phyloP scores from a whole-genome alignment of 2,329 filamentous ascomycete species.

The Meredithiella fracta region DNA sequence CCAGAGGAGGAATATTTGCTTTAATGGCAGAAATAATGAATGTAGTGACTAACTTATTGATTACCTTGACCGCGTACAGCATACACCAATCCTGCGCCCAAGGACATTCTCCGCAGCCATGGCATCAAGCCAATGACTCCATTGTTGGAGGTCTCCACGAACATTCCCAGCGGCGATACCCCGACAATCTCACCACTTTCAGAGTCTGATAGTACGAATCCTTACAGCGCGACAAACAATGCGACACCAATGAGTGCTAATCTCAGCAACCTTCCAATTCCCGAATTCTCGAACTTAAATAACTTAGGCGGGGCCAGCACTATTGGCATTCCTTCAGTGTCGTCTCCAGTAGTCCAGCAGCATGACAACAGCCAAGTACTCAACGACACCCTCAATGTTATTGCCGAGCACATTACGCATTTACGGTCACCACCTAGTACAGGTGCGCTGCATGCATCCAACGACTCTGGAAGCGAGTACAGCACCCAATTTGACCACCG shows the following conservation, averaged over 20 bases:
- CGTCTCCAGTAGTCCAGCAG: conserved; percentile 24
- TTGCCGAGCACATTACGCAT: conserved; percentile 92
- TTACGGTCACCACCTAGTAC: conserved; percentile 42
- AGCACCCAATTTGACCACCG: conserved; percentile 62
- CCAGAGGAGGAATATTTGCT: background rate
- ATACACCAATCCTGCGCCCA: conserved; percentile 42
- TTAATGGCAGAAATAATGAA: background rate
- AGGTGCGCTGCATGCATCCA: conserved; percentile 31
- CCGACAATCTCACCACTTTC: conserved; percentile 2
- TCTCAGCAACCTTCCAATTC: conserved; percentile 17
- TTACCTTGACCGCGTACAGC: conserved; percentile 26
- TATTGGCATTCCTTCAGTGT: conserved; percentile 15
- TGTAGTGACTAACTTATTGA: background rate
- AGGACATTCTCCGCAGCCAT: conserved; percentile 23
- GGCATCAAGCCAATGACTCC: conserved; percentile 19
- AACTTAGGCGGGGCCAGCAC: conserved; percentile 18
- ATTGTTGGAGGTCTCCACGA: conserved; percentile 20
- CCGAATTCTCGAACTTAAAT: conserved; percentile 18
- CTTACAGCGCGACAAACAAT: background rate
- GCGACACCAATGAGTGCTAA: conserved; percentile 2
- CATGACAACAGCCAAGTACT: conserved; percentile 52
- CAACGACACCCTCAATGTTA: conserved; percentile 87
- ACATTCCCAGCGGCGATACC: conserved; percentile 16
- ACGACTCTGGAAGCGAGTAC: conserved; percentile 80
- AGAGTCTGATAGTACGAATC: background rate